phyloP scores from a whole-genome alignment of 345 rosid species.

The Mangifera indica region DNA sequence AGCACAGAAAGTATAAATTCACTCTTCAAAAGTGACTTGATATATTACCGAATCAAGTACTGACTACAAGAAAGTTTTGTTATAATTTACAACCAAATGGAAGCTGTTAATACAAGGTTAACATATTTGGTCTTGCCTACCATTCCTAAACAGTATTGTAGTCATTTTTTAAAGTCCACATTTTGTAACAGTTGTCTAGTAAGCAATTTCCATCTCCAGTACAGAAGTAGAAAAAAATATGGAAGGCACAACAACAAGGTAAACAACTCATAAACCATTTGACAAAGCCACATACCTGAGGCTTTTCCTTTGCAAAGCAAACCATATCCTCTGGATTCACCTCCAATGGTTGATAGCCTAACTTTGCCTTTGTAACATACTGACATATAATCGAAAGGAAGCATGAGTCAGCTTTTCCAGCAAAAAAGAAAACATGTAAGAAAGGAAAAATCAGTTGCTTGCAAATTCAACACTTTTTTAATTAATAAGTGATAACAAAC shows the following conservation, averaged over 20 bases:
- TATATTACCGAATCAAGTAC: not conserved
- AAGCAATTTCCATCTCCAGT: not conserved
- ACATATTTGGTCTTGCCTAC: constrained; percentile 1
- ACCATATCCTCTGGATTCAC: constrained; percentile 99
- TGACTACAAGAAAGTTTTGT: not conserved
- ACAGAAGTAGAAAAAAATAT: not conserved
- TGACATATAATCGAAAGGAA: constrained; percentile 34
- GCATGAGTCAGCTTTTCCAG: not conserved
- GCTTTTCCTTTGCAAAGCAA: constrained; percentile 82
- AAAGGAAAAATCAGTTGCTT: not conserved
- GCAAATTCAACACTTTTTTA: not conserved
- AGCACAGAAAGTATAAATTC: constrained; percentile 1
- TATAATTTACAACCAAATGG: not conserved
- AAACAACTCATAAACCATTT: constrained; percentile 17
- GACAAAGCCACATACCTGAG: constrained; percentile 61
- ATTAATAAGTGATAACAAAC: not conserved
- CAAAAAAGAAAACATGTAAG: not conserved
- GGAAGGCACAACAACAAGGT: constrained; percentile 10
- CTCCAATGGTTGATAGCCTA: constrained; percentile 95
- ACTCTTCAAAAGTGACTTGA: not conserved
- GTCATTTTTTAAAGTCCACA: not conserved
- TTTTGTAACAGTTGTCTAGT: not conserved
- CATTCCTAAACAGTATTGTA: not conserved
- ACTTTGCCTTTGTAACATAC: constrained; percentile 96
- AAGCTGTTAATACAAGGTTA: not conserved